Evolutionary conservation across 306 rosid species (phyloP).

Genomic region (Trifolium dubium): DNA sequence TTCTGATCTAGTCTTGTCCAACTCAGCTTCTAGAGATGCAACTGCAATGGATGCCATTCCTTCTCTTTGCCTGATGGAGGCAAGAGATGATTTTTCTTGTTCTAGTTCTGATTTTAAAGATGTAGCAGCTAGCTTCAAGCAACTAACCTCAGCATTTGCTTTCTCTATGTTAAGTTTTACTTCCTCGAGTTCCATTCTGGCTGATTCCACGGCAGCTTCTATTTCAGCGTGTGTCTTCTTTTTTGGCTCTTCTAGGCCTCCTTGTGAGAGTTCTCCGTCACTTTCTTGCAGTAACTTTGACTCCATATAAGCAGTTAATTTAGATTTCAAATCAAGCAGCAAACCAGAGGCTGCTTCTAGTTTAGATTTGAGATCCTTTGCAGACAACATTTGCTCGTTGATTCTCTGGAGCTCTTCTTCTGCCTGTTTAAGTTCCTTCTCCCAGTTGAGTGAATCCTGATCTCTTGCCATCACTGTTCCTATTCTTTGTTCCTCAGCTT

Average conservation of each 20-base stretch:
- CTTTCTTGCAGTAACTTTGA: slow-evolving; percentile 69
- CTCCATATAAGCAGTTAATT: slow-evolving; percentile 88
- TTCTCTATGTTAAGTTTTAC: slow-evolving; percentile 86
- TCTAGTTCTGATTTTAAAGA: slow-evolving; percentile 84
- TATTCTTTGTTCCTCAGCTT: slow-evolving; percentile 95
- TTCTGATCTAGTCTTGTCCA: slow-evolving; percentile 82
- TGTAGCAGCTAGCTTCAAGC: slow-evolving; percentile 82
- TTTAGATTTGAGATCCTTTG: slow-evolving; percentile 85
- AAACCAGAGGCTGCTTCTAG: slow-evolving; percentile 79
- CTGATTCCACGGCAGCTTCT: slow-evolving; percentile 77
- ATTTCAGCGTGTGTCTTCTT: slow-evolving; percentile 67
- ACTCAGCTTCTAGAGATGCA: slow-evolving; percentile 87
- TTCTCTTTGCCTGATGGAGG: slow-evolving; percentile 79
- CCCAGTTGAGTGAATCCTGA: slow-evolving; percentile 94
- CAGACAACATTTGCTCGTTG: slow-evolving; percentile 70
- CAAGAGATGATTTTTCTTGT: slow-evolving; percentile 74
- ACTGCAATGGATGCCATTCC: slow-evolving; percentile 96
- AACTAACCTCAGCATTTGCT: slow-evolving; percentile 79
- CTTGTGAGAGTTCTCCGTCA: slow-evolving; percentile 48
- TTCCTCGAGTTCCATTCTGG: slow-evolving; percentile 82
- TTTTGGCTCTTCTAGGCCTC: slow-evolving; percentile 52
- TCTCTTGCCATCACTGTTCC: slow-evolving; percentile 95
- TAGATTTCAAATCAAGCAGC: slow-evolving; percentile 83
- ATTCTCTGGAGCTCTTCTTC: slow-evolving; percentile 88
- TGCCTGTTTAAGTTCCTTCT: slow-evolving; percentile 86